Conservation (phyloP, 441 rosid species). For the Erodium moschatum region DNA sequence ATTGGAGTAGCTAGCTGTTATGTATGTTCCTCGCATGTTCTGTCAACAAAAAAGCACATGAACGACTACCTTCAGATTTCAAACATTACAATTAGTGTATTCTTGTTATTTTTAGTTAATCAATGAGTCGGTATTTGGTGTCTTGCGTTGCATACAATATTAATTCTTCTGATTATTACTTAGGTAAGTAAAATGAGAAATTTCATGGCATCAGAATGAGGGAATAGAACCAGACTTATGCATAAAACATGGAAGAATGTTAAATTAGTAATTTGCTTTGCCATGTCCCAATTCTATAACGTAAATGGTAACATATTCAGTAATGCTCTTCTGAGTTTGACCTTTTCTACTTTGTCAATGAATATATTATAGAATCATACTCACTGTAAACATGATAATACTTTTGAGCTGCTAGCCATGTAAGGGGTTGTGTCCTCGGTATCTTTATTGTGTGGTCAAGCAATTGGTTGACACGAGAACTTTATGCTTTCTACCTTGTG, state of each 20-base stretch:
- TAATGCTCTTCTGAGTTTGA: not conserved
- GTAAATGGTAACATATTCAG: not conserved
- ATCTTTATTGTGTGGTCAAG: not conserved
- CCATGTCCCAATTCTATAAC: not conserved
- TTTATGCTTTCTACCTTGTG: not conserved
- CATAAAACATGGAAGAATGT: not conserved
- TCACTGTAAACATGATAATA: not conserved
- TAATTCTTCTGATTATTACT: not conserved
- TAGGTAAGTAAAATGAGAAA: not conserved
- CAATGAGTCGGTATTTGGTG: not conserved
- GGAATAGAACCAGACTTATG: not conserved
- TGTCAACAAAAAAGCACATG: not conserved
- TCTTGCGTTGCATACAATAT: not conserved
- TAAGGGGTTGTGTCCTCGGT: not conserved
- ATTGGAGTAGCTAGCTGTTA: not conserved
- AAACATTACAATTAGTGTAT: not conserved
- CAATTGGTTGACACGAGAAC: not conserved
- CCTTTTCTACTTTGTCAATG: not conserved
- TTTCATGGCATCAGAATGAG: not conserved
- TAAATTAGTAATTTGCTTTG: not conserved
- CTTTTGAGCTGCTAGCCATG: not conserved
- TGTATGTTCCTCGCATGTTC: not conserved
- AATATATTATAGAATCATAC: not conserved
- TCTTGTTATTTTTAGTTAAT: not conserved
- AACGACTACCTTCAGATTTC: not conserved